phyloP scores from a whole-genome alignment of 768 basidiomycete species.

The Strobilomyces echinocephalus region DNA sequence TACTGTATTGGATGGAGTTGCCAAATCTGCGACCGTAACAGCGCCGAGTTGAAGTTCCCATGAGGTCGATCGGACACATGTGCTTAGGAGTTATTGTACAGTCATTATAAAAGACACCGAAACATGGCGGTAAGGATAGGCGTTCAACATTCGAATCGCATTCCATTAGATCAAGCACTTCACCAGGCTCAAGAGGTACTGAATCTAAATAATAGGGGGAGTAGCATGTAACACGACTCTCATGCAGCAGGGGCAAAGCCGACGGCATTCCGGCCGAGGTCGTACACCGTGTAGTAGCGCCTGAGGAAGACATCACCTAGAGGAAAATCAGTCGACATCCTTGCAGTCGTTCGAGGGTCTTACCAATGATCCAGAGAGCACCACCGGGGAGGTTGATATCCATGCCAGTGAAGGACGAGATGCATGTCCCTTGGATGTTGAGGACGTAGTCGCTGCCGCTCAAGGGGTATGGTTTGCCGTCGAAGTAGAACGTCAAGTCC shows the following conservation, averaged over 20 bases:
- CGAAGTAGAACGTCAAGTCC: slow-evolving; percentile 78
- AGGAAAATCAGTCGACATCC: slow-evolving; percentile 5
- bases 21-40: not conserved
- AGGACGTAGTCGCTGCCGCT: slow-evolving; percentile 86
- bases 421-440: slow-evolving; percentile 86
- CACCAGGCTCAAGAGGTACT: not conserved
- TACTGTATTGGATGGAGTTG: not conserved
- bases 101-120: not conserved
- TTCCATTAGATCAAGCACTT: slow-evolving; percentile 14
- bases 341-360: slow-evolving; percentile 13
- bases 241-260: slow-evolving; percentile 65
- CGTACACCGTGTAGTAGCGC: slow-evolving; percentile 89
- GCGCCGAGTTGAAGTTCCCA: not conserved
- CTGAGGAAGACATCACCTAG: slow-evolving; percentile 87
- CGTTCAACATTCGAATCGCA: not conserved
- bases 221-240: slow-evolving; percentile 9
- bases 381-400: slow-evolving; percentile 82
- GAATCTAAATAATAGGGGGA: not conserved
- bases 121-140: not conserved
- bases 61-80: too few species aligned
- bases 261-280: slow-evolving; percentile 71
- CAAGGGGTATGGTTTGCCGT: slow-evolving; percentile 73
- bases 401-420: slow-evolving; percentile 88
- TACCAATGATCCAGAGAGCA: slow-evolving; percentile 88
- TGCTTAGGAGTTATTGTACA: too few species aligned